These are phyloP conservation scores for Raffaelea ambrosiae DNA, from an alignment of 2,329 filamentous ascomycete species.

Conservation along the genomic window DNA sequence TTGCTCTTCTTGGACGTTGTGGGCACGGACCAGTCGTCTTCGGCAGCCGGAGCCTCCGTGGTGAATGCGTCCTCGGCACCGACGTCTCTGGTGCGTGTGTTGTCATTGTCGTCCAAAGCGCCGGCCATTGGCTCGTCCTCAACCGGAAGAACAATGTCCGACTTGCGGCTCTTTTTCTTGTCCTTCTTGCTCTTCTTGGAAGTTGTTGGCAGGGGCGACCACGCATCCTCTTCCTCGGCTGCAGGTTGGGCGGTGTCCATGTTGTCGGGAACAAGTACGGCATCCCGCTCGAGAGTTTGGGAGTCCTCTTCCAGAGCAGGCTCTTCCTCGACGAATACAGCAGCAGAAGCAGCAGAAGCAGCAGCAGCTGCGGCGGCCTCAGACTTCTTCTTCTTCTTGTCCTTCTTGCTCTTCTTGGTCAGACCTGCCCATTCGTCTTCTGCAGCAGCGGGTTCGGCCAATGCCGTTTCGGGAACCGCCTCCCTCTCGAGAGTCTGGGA, in stretches of 20 bases:
- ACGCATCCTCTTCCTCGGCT: background rate
- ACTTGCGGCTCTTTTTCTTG: background rate
- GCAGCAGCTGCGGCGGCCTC: background rate
- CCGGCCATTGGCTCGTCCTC: no score
- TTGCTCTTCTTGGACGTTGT: conserved; percentile 6
- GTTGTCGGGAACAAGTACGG: background rate
- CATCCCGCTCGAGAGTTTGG: background rate
- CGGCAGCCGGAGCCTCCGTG: background rate
- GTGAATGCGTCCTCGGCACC: background rate
- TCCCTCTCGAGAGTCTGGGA: conserved; percentile 4
- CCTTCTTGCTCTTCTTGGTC: background rate
- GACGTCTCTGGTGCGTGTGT: no score
- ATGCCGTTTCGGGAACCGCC: no score
- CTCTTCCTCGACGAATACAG: no score
- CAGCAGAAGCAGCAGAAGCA: no score
- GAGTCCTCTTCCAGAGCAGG: background rate
- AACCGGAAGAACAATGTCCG: background rate
- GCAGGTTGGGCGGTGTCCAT: background rate
- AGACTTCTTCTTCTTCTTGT: background rate
- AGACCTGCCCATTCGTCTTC: background rate
- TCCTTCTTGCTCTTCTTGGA: background rate
- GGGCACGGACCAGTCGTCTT: background rate
- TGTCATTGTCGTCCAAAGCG: no score
- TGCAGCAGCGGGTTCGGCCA: background rate
- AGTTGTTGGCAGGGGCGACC: background rate